Conservation (phyloP, 2,329 filamentous ascomycete species). For the Pyrenophora teres region DNA sequence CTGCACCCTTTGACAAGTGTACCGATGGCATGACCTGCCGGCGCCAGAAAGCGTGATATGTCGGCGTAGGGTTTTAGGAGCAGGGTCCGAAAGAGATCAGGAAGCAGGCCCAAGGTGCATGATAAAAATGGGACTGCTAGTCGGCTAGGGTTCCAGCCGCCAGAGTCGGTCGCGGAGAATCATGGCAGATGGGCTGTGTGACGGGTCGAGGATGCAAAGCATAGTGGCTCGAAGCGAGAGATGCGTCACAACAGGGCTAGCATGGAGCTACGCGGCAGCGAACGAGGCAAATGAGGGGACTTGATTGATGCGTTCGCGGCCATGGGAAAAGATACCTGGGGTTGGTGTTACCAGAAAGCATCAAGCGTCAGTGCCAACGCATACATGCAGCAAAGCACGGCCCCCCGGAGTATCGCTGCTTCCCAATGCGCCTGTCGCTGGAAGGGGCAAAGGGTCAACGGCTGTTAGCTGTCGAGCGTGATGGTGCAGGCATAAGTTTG, state of each 20-base stretch:
- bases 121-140: constrained; percentile 33
- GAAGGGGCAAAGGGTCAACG: constrained; percentile 44
- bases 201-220: constrained; percentile 37
- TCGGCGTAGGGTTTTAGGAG: constrained; percentile 15
- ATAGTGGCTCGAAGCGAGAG: constrained; percentile 40
- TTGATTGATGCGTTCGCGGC: constrained; percentile 46
- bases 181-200: constrained; percentile 44
- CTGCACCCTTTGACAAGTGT: constrained; percentile 37
- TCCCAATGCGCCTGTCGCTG: constrained; percentile 36
- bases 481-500: constrained; percentile 41
- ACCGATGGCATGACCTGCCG: constrained; percentile 37
- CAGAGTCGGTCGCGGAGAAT: constrained; percentile 46
- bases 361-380: constrained; percentile 24
- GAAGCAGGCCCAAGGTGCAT: constrained; percentile 30
- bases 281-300: constrained; percentile 26
- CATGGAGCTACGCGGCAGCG: constrained; percentile 37
- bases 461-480: constrained; percentile 40
- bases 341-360: constrained; percentile 43
- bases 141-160: constrained; percentile 36
- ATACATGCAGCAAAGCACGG: constrained; percentile 46
- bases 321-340: constrained; percentile 39
- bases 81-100: constrained; percentile 32
- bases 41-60: constrained; percentile 31
- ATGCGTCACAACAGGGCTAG: constrained; percentile 41
- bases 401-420: constrained; percentile 40